These are phyloP conservation scores for Dioscorea dumetorum DNA, from an alignment of 106 monocot genomes.

Conservation along the genomic window DNA sequence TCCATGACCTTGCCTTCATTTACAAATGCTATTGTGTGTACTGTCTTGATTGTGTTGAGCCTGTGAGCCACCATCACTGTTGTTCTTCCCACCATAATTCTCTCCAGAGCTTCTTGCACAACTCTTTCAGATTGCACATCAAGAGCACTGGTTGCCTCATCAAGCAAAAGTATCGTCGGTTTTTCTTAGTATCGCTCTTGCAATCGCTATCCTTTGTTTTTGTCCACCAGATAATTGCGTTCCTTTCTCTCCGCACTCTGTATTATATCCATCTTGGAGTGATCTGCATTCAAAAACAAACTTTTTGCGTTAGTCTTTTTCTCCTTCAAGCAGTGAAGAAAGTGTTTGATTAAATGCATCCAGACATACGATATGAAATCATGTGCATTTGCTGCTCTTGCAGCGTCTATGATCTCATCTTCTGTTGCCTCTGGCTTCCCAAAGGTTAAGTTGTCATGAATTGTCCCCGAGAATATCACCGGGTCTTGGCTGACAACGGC, in stretches of 20 bases:
- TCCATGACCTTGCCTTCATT: conserved; percentile 59
- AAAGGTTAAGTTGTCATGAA: conserved; percentile 66
- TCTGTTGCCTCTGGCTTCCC: conserved; percentile 56
- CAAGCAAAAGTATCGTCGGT: conserved; percentile 61
- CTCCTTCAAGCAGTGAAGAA: too few species aligned
- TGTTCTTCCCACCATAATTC: conserved; percentile 68
- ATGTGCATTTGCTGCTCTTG: conserved; percentile 60
- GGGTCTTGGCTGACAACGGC: conserved; percentile 80
- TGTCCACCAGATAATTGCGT: conserved; percentile 79
- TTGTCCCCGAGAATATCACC: conserved; percentile 57
- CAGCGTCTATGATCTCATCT: conserved; percentile 61
- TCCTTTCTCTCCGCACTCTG: conserved; percentile 63
- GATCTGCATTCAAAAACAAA: conserved; percentile 24
- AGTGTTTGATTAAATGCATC: too few species aligned
- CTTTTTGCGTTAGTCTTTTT: neutral
- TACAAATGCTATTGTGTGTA: conserved; percentile 54
- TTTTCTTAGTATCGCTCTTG: conserved; percentile 65
- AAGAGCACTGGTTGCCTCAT: conserved; percentile 86
- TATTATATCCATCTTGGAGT: conserved; percentile 58
- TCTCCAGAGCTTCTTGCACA: conserved; percentile 80
- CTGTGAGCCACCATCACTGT: conserved; percentile 79
- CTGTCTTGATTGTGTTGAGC: conserved; percentile 61
- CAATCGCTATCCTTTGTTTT: conserved; percentile 84
- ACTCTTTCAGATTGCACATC: conserved; percentile 56
- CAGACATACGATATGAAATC: conserved; percentile 80